Conservation (phyloP, 306 rosid species). For the Prunus salicina region DNA sequence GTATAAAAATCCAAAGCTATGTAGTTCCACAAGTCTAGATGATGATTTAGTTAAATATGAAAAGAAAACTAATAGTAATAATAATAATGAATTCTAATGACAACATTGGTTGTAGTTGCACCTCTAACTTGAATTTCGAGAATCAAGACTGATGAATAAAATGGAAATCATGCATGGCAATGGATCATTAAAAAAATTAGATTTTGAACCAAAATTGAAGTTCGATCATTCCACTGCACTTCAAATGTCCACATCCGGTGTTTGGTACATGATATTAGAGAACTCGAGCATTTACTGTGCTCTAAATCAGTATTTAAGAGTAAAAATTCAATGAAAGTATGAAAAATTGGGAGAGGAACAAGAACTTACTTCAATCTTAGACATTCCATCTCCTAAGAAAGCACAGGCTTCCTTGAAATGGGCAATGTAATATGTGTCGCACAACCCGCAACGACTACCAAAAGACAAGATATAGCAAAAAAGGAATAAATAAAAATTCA, state of each 20-base stretch:
- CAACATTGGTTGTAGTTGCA: background rate
- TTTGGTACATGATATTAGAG: background rate
- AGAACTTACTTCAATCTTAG: constrained; percentile 72
- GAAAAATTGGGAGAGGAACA: constrained; percentile 10
- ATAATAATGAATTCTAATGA: no score
- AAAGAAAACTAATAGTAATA: background rate
- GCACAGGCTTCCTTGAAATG: constrained; percentile 98
- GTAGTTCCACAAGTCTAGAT: background rate
- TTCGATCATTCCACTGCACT: background rate
- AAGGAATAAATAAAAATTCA: background rate
- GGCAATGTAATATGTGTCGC: constrained; percentile 93
- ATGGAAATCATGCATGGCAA: background rate
- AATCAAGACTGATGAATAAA: background rate
- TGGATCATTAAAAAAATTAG: background rate
- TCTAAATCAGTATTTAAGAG: background rate
- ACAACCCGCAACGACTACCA: constrained; percentile 81
- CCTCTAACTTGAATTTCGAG: background rate
- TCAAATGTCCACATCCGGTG: background rate
- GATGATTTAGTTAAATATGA: background rate
- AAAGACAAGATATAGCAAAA: constrained; percentile 3
- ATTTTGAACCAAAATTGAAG: background rate
- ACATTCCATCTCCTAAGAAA: constrained; percentile 97
- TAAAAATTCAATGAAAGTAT: background rate
- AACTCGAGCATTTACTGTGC: background rate
- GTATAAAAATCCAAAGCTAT: background rate